Base-by-base conservation (phyloP, 179 eudicot species). In the Camellia oleifera region DNA sequence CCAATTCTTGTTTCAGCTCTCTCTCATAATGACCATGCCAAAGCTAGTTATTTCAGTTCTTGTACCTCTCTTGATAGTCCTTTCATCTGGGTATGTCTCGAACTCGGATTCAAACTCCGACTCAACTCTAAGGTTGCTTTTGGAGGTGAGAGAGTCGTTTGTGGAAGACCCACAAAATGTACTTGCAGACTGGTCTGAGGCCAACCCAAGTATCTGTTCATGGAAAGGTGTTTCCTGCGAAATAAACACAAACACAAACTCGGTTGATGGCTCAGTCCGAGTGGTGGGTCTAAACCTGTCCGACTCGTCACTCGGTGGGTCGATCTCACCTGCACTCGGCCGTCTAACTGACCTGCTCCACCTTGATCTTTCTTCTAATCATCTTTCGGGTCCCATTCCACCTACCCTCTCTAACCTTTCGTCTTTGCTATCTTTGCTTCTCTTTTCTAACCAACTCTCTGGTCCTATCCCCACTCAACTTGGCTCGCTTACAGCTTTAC, bases 381-480 rank as follows among this genome's bases (percentile, higher is more conserved):
- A 72, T 4, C 89, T 96, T 60, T 68, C 87, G 9, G 98, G 98
- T 9, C 89, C 96, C 89, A 94, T 96, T 17, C 97, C 99, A 92
- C 86, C 97, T 79, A 82, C 88, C 85, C 88, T 96, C 40, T 88
- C 95, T 40, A 89, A 88, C 78, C 95, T 96, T 70, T 84, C 97
- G 63, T 82, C 88, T 18, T 85, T 96, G 79, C 66, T 57, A 52
- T 90, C 94, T 66, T 82, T 96, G 71, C 81, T 88, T 4, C 93
- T 96, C 11, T 94, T 79, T 72, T 85, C 99, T 62, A 96, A 96
- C 88, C 90, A 89, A 74, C 94, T 96, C 71, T 79, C 89, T 26
- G 99, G 97, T 32, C 78, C 87, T 70, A 88, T 96, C 4, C 99
- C 99, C 54, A 74, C 83, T 80, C 83, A 94, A 69, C 90, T 97